Conservation (phyloP, 352 stramenopile genomes). For the Phytophthora chlamydospora region DNA sequence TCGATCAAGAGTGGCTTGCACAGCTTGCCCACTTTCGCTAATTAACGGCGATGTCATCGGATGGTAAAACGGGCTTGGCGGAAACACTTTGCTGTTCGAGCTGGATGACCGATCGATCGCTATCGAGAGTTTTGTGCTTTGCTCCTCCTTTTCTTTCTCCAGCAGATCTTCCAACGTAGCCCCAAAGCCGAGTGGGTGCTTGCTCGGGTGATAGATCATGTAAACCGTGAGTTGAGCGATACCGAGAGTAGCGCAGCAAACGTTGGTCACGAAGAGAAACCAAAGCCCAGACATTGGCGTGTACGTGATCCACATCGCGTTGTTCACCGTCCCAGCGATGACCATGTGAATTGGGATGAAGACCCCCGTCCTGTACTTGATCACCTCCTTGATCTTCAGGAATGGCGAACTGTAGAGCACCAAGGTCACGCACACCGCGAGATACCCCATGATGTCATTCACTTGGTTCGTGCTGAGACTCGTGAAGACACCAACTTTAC, state of each 20-base stretch:
- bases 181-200: conserved; percentile 35
- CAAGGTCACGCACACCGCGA: conserved; percentile 44
- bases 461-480: conserved; percentile 36
- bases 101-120: conserved; percentile 24
- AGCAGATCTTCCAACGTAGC: conserved; percentile 27
- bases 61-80: conserved; percentile 34
- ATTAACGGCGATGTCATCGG: conserved; percentile 34
- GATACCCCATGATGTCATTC: conserved; percentile 44
- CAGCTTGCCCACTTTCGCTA: conserved; percentile 4
- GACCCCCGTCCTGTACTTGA: conserved; percentile 53
- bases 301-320: conserved; percentile 63
- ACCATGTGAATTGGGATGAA: conserved; percentile 68
- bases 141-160: conserved; percentile 31
- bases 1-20: neutral
- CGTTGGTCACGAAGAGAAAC: conserved; percentile 68
- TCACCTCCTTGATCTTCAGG: conserved; percentile 51
- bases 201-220: conserved; percentile 57
- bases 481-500: conserved; percentile 28
- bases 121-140: conserved; percentile 18
- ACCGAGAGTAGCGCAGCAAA: conserved; percentile 41
- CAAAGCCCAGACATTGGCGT: conserved; percentile 40
- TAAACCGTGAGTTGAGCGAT: conserved; percentile 49
- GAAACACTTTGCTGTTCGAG: conserved; percentile 14
- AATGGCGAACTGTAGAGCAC: conserved; percentile 69
- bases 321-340: conserved; percentile 56